Conservation (phyloP, 1,139 yeast genomes). For the Scheffersomyces segobiensis region DNA sequence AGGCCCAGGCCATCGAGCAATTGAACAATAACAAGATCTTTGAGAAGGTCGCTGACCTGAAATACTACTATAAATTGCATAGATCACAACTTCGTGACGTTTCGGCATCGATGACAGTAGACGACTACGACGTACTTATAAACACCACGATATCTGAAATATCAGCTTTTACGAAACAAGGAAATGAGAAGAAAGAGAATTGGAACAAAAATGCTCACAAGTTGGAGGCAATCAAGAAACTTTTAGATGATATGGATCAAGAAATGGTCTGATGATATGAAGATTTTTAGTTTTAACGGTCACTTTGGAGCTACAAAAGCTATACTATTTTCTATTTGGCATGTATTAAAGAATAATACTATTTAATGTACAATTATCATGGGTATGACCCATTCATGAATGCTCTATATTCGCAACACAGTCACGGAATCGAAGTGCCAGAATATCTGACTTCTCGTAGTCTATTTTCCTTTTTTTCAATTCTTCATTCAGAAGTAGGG, state of each 20-base stretch:
- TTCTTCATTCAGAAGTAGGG: constrained; percentile 26
- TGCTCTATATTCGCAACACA: neutral
- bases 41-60: constrained; percentile 22
- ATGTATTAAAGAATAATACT: neutral
- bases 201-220: constrained; percentile 39
- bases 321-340: neutral
- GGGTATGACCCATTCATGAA: neutral
- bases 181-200: constrained; percentile 30
- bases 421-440: neutral
- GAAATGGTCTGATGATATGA: constrained; percentile 9
- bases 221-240: constrained; percentile 27
- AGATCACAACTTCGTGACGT: constrained; percentile 8
- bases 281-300: neutral
- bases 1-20: constrained; percentile 25
- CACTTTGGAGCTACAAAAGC: neutral
- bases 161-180: constrained; percentile 28
- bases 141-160: constrained; percentile 26
- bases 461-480: neutral
- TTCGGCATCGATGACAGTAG: constrained; percentile 15
- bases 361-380: constrained; percentile 4
- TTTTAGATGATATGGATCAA: constrained; percentile 8
- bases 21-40: constrained; percentile 24
- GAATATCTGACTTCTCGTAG: neutral
- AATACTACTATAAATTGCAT: constrained; percentile 16
- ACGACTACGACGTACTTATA: constrained; percentile 37